Evolutionary conservation across 192 early-diverging fungal species (phyloP).

Genomic region (Coemansia reversa): DNA sequence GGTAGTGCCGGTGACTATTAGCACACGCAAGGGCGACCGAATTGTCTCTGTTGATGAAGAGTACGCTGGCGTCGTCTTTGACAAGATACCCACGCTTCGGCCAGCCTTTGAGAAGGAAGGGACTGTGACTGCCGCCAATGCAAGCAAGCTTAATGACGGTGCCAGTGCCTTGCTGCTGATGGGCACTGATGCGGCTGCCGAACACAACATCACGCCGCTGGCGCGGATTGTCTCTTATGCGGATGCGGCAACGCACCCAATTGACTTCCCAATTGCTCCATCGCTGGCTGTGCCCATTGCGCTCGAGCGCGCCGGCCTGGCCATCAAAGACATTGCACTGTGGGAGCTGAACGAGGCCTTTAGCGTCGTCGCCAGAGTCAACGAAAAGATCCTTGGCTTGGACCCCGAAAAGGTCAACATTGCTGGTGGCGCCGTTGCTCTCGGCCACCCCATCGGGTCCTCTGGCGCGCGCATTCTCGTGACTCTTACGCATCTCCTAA

Average conservation of each 20-base stretch:
- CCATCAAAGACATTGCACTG: conserved; percentile 80
- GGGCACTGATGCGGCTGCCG: conserved; percentile 70
- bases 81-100: conserved; percentile 76
- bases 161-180: conserved; percentile 89
- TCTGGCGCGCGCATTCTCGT: conserved; percentile 82
- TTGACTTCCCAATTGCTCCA: conserved; percentile 96
- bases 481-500: conserved; percentile 77
- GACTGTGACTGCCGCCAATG: conserved; percentile 94
- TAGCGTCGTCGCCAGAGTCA: conserved; percentile 85
- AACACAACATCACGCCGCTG: conserved; percentile 78
- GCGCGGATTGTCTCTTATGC: conserved; percentile 85
- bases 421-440: conserved; percentile 77
- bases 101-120: conserved; percentile 87
- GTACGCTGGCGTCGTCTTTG: conserved; percentile 90
- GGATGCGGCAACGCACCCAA: conserved; percentile 86
- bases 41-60: conserved; percentile 86
- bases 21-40: conserved; percentile 79
- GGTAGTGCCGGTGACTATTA: conserved; percentile 80
- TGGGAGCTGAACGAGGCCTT: conserved; percentile 99
- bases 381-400: conserved; percentile 81
- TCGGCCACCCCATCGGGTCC: conserved; percentile 82
- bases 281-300: conserved; percentile 90
- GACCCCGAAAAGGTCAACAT: conserved; percentile 73
- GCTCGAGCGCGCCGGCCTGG: conserved; percentile 79
- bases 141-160: conserved; percentile 94